A percentile compares a stretch with the other conserved stretches of the same genome.
Evolutionary conservation across 2,329 filamentous ascomycete genomes (phyloP).

Genomic region (Ophiostoma quercus): DNA sequence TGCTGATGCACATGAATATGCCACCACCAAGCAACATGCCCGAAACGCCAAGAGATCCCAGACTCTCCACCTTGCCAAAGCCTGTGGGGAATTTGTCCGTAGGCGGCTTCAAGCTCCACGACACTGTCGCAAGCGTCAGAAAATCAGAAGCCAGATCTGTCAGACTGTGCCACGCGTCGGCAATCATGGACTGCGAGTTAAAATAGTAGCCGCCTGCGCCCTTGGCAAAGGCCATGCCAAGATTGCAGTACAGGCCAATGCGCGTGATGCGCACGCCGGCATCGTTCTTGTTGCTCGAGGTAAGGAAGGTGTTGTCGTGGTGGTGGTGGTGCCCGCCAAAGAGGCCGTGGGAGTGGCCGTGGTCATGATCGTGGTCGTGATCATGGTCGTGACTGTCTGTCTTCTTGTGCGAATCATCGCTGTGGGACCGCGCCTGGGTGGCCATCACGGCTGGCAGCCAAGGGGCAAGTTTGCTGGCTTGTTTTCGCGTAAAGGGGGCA

Average conservation of each 20-base stretch:
- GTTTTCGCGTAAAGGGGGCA: slow-evolving; percentile 24
- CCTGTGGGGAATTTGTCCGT: slow-evolving; percentile 80
- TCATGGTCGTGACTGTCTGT: slow-evolving; percentile 41
- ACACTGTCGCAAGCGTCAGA: slow-evolving; percentile 88
- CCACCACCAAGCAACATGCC: slow-evolving; percentile 84
- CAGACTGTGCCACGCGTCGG: slow-evolving; percentile 91
- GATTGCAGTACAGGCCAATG: slow-evolving; percentile 81
- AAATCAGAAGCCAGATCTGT: slow-evolving; percentile 94
- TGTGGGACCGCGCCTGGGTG: slow-evolving; percentile 28
- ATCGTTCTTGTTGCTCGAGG: slow-evolving; percentile 79
- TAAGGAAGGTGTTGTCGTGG: slow-evolving; percentile 79
- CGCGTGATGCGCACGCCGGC: slow-evolving; percentile 90
- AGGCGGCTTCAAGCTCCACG: slow-evolving; percentile 83
- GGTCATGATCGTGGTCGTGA: slow-evolving; percentile 42
- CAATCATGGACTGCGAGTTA: slow-evolving; percentile 87
- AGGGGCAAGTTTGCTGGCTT: slow-evolving; percentile 24
- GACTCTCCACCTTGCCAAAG: slow-evolving; percentile 95
- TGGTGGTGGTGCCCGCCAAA: slow-evolving; percentile 67
- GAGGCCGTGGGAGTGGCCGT: slow-evolving; percentile 49
- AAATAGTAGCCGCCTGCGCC: slow-evolving; percentile 89
- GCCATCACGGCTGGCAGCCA: slow-evolving; percentile 32
- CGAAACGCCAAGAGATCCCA: slow-evolving; percentile 89
- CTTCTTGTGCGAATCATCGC: slow-evolving; percentile 49
- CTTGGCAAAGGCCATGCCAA: slow-evolving; percentile 91
- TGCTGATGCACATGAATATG: slow-evolving; percentile 83